Conservation (phyloP, 208 protist genomes). For the Trypanosoma brucei region DNA sequence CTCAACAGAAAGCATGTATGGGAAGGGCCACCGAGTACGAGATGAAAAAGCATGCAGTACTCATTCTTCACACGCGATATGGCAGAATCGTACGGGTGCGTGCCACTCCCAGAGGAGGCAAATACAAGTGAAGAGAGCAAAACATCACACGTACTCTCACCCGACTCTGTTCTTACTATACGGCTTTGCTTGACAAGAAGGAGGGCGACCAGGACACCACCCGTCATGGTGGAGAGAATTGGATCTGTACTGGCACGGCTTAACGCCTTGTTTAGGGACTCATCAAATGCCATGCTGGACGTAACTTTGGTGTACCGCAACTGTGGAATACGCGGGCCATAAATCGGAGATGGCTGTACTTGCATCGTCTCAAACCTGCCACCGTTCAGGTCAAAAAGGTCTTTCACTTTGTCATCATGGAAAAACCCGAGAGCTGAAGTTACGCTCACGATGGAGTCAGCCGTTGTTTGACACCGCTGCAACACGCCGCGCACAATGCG, state of each 20-base stretch:
- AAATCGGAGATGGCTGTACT: conserved; percentile 73
- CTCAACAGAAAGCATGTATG: conserved; percentile 72
- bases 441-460: conserved; percentile 39
- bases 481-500: conserved; percentile 57
- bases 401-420: conserved; percentile 60
- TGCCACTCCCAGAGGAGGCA: conserved; percentile 45
- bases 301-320: conserved; percentile 52
- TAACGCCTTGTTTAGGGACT: conserved; percentile 41
- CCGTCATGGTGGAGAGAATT: conserved; percentile 38
- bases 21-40: conserved; percentile 63
- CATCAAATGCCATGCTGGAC: conserved; percentile 41
- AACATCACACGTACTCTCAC: conserved; percentile 45
- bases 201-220: conserved; percentile 48
- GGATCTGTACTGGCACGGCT: conserved; percentile 31
- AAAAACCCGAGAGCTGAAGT: conserved; percentile 65
- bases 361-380: conserved; percentile 42
- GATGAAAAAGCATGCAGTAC: conserved; percentile 66
- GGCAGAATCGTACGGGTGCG: conserved; percentile 43
- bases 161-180: conserved; percentile 28
- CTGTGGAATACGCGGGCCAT: conserved; percentile 60
- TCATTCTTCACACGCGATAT: conserved; percentile 36
- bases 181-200: conserved; percentile 53
- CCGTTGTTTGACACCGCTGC: conserved; percentile 24
- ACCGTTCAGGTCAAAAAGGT: conserved; percentile 38
- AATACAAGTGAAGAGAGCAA: conserved; percentile 70